A percentile compares a stretch with the other conserved stretches of the same genome.
Evolutionary conservation across 2,329 filamentous ascomycete species (phyloP).

Genomic region (Drechslerella dactyloides): DNA sequence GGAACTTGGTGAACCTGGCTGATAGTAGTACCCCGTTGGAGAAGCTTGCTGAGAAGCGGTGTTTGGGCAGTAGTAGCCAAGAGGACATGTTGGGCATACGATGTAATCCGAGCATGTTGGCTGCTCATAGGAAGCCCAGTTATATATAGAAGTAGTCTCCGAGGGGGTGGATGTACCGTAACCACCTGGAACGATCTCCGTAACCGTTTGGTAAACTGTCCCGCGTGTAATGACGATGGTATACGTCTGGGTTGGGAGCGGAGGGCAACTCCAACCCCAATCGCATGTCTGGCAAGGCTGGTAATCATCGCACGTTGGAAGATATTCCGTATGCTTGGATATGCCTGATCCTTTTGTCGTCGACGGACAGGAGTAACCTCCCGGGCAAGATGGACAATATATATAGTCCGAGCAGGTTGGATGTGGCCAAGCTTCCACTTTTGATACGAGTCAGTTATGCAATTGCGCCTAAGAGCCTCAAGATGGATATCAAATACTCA

Average conservation of each 20-base stretch:
- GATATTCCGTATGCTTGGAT: slow-evolving; percentile 18
- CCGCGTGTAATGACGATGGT: slow-evolving; percentile 33
- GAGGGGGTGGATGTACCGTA: slow-evolving; percentile 13
- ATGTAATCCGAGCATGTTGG: slow-evolving; percentile 40
- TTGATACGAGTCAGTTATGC: slow-evolving; percentile 17
- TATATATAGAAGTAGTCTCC: slow-evolving; percentile 24
- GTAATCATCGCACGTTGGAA: slow-evolving; percentile 12
- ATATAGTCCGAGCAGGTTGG: slow-evolving; percentile 39
- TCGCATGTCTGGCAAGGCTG: slow-evolving; percentile 19
- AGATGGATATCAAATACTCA: too few relatives aligned
- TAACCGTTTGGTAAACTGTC: slow-evolving; percentile 23
- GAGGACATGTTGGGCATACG: slow-evolving; percentile 33
- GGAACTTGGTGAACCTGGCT: neutral
- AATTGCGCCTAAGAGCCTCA: too few relatives aligned
- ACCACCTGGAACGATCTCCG: slow-evolving; percentile 23
- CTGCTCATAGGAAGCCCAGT: slow-evolving; percentile 36
- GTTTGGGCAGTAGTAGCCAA: slow-evolving; percentile 31
- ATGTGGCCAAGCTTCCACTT: slow-evolving; percentile 10
- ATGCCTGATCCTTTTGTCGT: slow-evolving; percentile 13
- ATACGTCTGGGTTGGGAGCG: slow-evolving; percentile 23
- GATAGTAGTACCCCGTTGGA: slow-evolving; percentile 16
- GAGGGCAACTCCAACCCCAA: slow-evolving; percentile 39
- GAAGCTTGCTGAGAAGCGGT: neutral
- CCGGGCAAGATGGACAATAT: slow-evolving; percentile 21
- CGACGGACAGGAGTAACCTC: slow-evolving; percentile 19